Evolutionary conservation across 2,329 filamentous ascomycete species (phyloP), one percentile per base, ranked within the genome.

Genomic region (Fusarium temperatum): DNA sequence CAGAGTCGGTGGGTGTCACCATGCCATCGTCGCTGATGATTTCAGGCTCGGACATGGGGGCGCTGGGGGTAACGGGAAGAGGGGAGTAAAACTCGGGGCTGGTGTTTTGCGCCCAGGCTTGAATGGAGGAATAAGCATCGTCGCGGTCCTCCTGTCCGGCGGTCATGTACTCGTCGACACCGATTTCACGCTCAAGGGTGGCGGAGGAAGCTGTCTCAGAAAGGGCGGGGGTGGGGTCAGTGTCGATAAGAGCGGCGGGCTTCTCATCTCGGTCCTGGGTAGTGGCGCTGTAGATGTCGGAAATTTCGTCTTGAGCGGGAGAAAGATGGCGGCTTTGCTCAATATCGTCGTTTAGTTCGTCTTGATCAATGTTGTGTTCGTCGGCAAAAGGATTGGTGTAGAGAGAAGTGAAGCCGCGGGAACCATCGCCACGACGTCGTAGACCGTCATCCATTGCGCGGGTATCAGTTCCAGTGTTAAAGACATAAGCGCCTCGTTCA

Each of bases 331-430:
- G 64, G 66, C 80, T 84, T 48, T 82, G 81, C 66, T 84, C 83
- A 55, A 84, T 78, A 47, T 85, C 81, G 20, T 79, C 70, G 32
- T 80, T 77, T 8, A 83, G 79, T 39, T 89, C 87, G n/a, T 87
- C 83, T 47, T 81, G 78, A 26, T 87, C 86, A 68, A 89, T 87
- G 53, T 85, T 84, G 74, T 89, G 81, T 78, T 90, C 88, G 73
- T 90, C 88, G 47, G 86, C 84, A 69, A 91, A 91, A 6, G 90
- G 90, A 79, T 91, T 90, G 64, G 87, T 83, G 73, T 89, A 89
- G 24, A 86, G 68, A 4, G 87, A 83, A 1, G 78, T 81, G 47
- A 89, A 80, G 7, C 85, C 86, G 48, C 85, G 84, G 18, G 85
- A 81, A 30, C 84, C 86, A 13, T 86, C 85, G 36, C 79, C 80